Base-by-base conservation (phyloP, 2,329 filamentous ascomycete species). In the Leptoxyphium fumago region DNA sequence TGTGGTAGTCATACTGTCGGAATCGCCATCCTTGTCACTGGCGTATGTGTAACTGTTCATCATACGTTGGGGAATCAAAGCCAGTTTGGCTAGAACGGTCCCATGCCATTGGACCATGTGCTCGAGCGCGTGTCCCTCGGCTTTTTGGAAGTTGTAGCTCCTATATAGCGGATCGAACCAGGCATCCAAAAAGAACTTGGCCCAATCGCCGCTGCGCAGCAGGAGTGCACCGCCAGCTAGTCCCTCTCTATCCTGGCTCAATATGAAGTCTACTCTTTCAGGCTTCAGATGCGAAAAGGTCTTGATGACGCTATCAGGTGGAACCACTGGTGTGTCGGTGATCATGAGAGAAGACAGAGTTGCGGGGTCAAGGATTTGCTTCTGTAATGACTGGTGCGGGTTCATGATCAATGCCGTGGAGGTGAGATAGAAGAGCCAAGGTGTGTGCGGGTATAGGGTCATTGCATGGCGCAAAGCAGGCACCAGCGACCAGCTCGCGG, bases 81-180 rank as follows among this genome's bases (percentile, higher is more conserved):
- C 88, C 48, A 96, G 68, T 59, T 87, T 91, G 32, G 89, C 86
- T 10, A 98, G 75, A 39, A 98, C 82, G 0, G 91, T 98, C 26
- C 89, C 87, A 60, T 98, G 91, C 93, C 91, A 98, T 62, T 72
- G 69, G 47, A 72, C 68, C 41, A 72, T 67, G 50, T 72, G 69
- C 53, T 72, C 91, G 68, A 98, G 65, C 42, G 89, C 88, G 68
- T 98, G 89, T 18, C 73, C 77, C 64, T 98, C 91, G 0, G 86
- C 88, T 62, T 93, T 95, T 58, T 93, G 85, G 58, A 98, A 98
- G 60, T 94, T 94, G 67, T 98, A 98, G 52, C 74, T 84, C 50
- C 89, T 75, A 65, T 94, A 98, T 38, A 96, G 69, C 40, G 91
- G 91, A 61, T 96, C 87, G 58, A 91, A 94, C 91, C 91, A 98